Base-by-base conservation (phyloP, 2,329 filamentous ascomycete genomes). In the Akanthomyces dipterigenus region DNA sequence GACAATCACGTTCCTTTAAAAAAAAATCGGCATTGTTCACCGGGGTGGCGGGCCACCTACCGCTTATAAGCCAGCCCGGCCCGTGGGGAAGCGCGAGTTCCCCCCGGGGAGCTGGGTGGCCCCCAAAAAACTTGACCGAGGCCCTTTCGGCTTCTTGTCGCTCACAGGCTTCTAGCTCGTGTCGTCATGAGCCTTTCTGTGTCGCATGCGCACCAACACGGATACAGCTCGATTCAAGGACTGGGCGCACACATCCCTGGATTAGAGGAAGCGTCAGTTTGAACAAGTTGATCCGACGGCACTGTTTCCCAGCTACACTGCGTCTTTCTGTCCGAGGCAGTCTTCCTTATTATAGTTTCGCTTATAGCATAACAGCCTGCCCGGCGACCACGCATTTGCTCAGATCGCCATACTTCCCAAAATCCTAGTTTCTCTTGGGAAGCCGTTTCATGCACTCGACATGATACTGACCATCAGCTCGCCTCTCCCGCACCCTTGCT, bases 61-160 rank as follows among this genome's bases (percentile, higher is more conserved):
- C 55, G 55, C 55, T 59, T 59, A 59, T 59, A 59, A 59, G 55
- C 55, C 46, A 48, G 9, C 43, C 42, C 38, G 22, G 42, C 31
- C 46, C 55, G 55, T 59, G 55, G 55, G 55, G 55, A 58, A 50
- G 22, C 45, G 20, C 55, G 16, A 20, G 34, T 34, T 55, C 20
- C 28, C 22, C 43, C 38, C 18, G 40, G n/a, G 12, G 31, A 34
- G 14, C 24, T n/a, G 38, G 53, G 31, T 34, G 31, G 31, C 31
- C 26, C 42, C 38, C 18, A 45, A 45, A 45, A 45, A 20, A 57
- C 5, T 57, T 48, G 55, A 58, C 55, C 55, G 55, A 59, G 55
- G 55, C 55, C 55, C 55, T 34, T 42, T 59, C 55, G 55, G 55
- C 55, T 54, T 50, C 45, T 24, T n/a, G n/a, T n/a, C 45, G 36